Base-by-base conservation (phyloP, 192 early-diverging fungal genomes). In the Martensiomyces pterosporus region DNA sequence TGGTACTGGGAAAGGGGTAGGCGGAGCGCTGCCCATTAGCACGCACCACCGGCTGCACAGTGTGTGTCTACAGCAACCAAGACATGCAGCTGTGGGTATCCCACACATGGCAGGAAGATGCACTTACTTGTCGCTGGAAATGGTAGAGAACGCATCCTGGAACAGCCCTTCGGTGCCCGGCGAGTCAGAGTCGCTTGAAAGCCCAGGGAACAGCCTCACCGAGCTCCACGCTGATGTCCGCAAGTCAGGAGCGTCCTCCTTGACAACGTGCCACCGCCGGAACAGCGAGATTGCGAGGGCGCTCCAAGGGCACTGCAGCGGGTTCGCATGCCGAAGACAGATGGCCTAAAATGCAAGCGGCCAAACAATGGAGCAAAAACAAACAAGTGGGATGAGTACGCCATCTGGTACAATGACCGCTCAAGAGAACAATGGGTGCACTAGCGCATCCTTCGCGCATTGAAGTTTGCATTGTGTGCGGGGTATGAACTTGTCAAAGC, bases 241-340 rank as follows among this genome's bases (percentile, higher is more conserved):
- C 44, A 73, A 60, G 41, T 73, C 69, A 7, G 69, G 69, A 9
- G 49, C 44, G 13, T 51, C 49, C 44, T 65, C 69, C 40, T 57
- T 49, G 21, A 55, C 48, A 17, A 61, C 57, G 22, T 61, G 61
- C 69, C 69, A 73, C 9, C 45, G 55, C 26, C 49, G 23, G 32
- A 73, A 73, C 10, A 73, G 62, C 49, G 47, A 46, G 18, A 73
- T 29, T 0, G 69, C 52, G 38, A 73, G 50, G 4, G 69, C 49
- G 41, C 53, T 53, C 69, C 57, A 65, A 8, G 61, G 33, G 43
- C 69, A 73, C 25, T 64, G 49, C 33, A 73, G 51, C 32, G 69
- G 69, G 38, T 73, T 73, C 2, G 35, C 16, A 48, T 73, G 62
- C 3, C 69, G 56, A 18, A 73, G 25, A 35, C 39, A 49, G 16